Evolutionary conservation across 306 rosid genomes (phyloP), one percentile per base, ranked within the genome.

Genomic region (Quercus berberidifolia): DNA sequence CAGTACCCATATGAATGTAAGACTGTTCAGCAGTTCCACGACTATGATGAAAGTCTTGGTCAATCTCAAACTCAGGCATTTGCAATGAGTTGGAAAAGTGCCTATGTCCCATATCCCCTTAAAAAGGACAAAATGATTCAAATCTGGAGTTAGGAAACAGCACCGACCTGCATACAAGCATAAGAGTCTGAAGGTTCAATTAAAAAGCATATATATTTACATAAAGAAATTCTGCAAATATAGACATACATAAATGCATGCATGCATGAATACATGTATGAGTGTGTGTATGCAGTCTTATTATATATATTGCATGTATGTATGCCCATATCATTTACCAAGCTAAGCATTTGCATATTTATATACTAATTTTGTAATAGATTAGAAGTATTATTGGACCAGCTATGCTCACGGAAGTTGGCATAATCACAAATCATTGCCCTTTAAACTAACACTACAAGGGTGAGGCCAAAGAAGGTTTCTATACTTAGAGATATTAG

Each of bases 21-120:
- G 78, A 57, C 23, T 14, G 69, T 20, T 74, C 78, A 74, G 69
- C 35, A 74, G 78, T 35, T 35, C 69, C 69, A n/a, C 13, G 69
- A 74, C 69, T 38, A 35, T n/a, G 69, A 46, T 38, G 59, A 35
- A 1, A 55, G 6, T 74, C 55, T 35, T 20, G 78, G 55, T 74
- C 51, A 9, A 38, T 57, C 69, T 74, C 78, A 19, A 46, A 23
- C 54, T 74, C 78, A 19, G 64, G 15, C 54, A 74, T 4, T 74
- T 57, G 56, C 69, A 38, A 33, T 11, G 78, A 57, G 25, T 63
- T 31, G 57, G 63, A 57, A 10, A 74, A 35, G 55, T 38, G 69
- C 55, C 78, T 56, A 54, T 56, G 69, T 73, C 65, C 76, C 76
- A 73, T 73, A 55, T 52, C 30, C n/a, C 23, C 26, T 55, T 60